Evolutionary conservation across 495 filamentous ascomycete genomes (phyloP).

Genomic region (Corynascus novoguineensis): DNA sequence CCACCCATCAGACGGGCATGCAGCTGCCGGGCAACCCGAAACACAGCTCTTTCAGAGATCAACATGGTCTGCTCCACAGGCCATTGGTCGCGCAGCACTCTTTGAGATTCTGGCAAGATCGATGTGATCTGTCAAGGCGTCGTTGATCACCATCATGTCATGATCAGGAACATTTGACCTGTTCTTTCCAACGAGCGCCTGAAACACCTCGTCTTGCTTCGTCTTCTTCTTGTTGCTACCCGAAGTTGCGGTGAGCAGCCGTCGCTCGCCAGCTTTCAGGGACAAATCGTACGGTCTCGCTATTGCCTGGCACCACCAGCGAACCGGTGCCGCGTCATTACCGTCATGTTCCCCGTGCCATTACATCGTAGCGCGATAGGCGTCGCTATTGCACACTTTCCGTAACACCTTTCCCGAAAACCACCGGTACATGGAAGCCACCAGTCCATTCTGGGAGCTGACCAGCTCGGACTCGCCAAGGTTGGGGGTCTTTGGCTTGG

Average conservation of each 20-base stretch:
- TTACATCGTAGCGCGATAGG: background rate
- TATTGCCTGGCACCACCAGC: constrained; percentile 6
- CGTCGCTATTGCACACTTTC: background rate
- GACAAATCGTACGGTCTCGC: constrained; percentile 1
- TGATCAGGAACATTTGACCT: background rate
- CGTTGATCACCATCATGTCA: constrained; percentile 17
- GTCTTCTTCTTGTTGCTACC: constrained; percentile 4
- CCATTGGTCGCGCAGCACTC: constrained; percentile 4
- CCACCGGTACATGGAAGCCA: too few species aligned
- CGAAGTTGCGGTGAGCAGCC: constrained; percentile 23
- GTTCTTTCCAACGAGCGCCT: constrained; percentile 12
- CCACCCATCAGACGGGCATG: background rate
- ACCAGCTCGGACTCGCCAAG: constrained; percentile 1
- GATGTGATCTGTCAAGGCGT: constrained; percentile 6
- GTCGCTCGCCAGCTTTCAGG: background rate
- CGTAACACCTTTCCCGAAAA: too few species aligned
- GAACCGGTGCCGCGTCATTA: background rate
- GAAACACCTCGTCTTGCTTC: constrained; percentile 1
- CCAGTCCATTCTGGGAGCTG: background rate
- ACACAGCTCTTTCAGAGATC: background rate
- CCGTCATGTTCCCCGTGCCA: background rate
- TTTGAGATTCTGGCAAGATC: constrained; percentile 1
- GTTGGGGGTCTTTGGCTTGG: background rate
- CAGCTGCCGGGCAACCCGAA: constrained; percentile 5
- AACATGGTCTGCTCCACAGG: background rate